Evolutionary conservation across 805 yeast genomes (phyloP).

Genomic region (Cyberlindnera mrakii): DNA sequence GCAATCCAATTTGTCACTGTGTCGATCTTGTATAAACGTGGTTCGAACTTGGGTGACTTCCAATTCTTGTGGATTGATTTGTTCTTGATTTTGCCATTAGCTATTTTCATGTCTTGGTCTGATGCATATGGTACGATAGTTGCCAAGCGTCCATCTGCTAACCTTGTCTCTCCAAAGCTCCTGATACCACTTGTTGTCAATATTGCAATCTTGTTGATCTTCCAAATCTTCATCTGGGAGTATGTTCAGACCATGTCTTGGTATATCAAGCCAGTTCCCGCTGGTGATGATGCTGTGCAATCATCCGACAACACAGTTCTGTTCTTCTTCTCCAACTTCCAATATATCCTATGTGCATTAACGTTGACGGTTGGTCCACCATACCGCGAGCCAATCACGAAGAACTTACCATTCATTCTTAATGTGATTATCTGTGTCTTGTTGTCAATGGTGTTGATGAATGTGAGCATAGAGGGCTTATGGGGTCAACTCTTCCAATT

Average conservation of each 20-base stretch:
- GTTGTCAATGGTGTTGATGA: constrained; percentile 51
- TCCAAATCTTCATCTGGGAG: constrained; percentile 69
- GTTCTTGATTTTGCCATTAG: constrained; percentile 86
- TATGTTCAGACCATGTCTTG: constrained; percentile 53
- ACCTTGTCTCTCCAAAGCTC: constrained; percentile 83
- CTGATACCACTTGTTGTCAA: constrained; percentile 78
- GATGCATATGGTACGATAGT: constrained; percentile 59
- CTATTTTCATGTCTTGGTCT: constrained; percentile 97
- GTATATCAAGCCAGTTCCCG: constrained; percentile 79
- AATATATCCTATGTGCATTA: constrained; percentile 78
- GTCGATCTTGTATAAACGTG: constrained; percentile 75
- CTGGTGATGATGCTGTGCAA: constrained; percentile 73
- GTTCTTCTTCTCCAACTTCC: constrained; percentile 78
- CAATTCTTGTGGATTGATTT: constrained; percentile 93
- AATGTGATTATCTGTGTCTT: constrained; percentile 48
- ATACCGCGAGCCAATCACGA: constrained; percentile 67
- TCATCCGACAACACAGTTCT: constrained; percentile 87
- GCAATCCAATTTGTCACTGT: constrained; percentile 94
- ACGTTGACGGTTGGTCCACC: constrained; percentile 93
- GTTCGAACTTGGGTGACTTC: constrained; percentile 93
- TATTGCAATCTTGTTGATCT: constrained; percentile 52
- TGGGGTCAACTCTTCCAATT: constrained; percentile 72
- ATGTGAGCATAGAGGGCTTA: constrained; percentile 41
- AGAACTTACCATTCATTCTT: constrained; percentile 64
- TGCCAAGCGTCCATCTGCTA: constrained; percentile 85